phyloP scores from a whole-genome alignment of 1,139 yeast species.

The Blastobotrys petasosporus region DNA sequence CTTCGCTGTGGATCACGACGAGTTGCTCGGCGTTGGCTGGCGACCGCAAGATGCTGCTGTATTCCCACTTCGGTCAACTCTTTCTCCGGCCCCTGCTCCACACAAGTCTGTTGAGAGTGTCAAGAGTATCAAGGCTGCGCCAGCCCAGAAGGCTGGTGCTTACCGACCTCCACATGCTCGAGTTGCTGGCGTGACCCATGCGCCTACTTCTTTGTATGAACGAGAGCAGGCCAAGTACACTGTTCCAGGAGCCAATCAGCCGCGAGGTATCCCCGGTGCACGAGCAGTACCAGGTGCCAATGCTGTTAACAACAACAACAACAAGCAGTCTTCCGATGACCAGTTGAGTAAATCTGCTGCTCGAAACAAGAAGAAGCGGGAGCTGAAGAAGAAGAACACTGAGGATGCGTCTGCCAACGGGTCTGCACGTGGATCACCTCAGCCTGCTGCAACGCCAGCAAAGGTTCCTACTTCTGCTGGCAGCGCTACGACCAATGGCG shows the following conservation, averaged over 20 bases:
- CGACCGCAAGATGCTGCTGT: slow-evolving; percentile 57
- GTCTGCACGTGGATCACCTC: slow-evolving; percentile 1
- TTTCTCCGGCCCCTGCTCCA: slow-evolving; percentile 57
- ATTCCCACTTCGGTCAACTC: slow-evolving; percentile 51
- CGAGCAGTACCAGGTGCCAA: slow-evolving; percentile 36
- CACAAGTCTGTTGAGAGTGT: slow-evolving; percentile 47
- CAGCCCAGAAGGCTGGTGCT: slow-evolving; percentile 51
- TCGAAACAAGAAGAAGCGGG: slow-evolving; percentile 76
- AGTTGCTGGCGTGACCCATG: slow-evolving; percentile 27
- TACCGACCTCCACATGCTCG: slow-evolving; percentile 96
- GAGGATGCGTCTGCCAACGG: slow-evolving; percentile 21
- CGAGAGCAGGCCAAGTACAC: slow-evolving; percentile 8
- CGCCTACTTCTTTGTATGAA: slow-evolving; percentile 28
- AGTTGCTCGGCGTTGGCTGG: slow-evolving; percentile 80
- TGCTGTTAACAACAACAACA: slow-evolving; percentile 33
- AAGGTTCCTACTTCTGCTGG: slow-evolving; percentile 19
- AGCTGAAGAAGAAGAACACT: slow-evolving; percentile 47
- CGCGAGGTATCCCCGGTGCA: slow-evolving; percentile 37
- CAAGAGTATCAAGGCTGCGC: slow-evolving; percentile 41
- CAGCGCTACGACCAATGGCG: slow-evolving; percentile 17
- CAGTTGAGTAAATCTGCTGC: slow-evolving; percentile 52
- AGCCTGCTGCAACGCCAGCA: slow-evolving; percentile 14
- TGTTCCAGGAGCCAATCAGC: slow-evolving; percentile 29
- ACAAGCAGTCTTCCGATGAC: slow-evolving; percentile 21
- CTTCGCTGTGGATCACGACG: slow-evolving; percentile 71